These are phyloP conservation scores for Solanum paucissectum DNA, from an alignment of 257 asterid genomes.

Conservation along the genomic window DNA sequence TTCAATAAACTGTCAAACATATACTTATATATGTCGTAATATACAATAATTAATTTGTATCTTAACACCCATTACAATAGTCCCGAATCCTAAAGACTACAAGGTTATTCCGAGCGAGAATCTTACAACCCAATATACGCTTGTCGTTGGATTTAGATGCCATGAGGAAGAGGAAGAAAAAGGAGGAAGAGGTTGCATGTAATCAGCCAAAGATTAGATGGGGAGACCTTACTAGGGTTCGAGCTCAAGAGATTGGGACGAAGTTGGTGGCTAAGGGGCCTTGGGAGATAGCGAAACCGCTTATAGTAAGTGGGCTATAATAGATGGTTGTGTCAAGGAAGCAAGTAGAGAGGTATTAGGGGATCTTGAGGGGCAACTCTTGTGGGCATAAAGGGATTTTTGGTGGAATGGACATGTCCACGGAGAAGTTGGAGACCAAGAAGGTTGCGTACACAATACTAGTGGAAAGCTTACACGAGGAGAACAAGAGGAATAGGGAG, in stretches of 20 bases:
- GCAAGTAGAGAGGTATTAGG: neutral
- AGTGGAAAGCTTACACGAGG: neutral
- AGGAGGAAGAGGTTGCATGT: neutral
- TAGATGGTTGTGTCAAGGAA: neutral
- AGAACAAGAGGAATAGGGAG: neutral
- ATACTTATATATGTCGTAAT: neutral
- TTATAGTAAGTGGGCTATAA: neutral
- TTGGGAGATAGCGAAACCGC: neutral
- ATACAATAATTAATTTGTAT: neutral
- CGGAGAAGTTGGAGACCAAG: neutral
- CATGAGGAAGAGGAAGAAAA: neutral
- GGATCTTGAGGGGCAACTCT: neutral
- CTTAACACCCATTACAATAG: neutral
- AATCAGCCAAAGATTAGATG: neutral
- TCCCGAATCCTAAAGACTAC: neutral
- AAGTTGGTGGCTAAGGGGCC: neutral
- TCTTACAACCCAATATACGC: neutral
- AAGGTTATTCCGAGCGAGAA: neutral
- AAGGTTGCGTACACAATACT: neutral
- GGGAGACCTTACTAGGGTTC: neutral
- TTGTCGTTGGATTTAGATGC: neutral
- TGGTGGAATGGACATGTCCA: neutral
- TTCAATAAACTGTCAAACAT: neutral
- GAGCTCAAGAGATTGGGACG: neutral
- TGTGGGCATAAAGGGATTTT: neutral